Percentiles rank a stretch among this genome's conserved stretches.
Conservation (phyloP, 2,329 filamentous ascomycete genomes). For the Diaporthe citrichinensis region DNA sequence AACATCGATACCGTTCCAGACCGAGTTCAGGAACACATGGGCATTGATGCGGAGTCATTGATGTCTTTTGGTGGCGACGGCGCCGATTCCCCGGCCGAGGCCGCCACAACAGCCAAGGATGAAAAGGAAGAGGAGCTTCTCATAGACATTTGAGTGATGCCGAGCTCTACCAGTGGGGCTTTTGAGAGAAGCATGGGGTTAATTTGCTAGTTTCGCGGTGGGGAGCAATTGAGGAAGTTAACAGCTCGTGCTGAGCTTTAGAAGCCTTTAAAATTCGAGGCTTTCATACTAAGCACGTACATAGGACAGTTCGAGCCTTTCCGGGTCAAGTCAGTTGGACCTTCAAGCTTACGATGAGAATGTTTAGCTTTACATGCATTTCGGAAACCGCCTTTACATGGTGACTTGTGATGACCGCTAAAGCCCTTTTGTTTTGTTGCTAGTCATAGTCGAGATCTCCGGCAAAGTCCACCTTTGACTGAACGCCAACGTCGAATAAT, state of each 20-base stretch:
- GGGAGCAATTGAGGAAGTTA: not conserved
- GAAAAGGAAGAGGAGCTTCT: slow-evolving; percentile 10
- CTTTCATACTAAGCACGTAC: not conserved
- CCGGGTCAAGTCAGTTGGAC: not conserved
- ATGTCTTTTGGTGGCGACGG: slow-evolving; percentile 4
- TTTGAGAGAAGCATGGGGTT: not conserved
- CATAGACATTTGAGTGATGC: slow-evolving; percentile 8
- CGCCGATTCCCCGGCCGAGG: not conserved
- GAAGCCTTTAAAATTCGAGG: not conserved
- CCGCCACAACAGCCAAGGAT: not conserved
- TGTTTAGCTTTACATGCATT: too few relatives aligned
- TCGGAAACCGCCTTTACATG: too few relatives aligned
- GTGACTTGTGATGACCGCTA: too few relatives aligned
- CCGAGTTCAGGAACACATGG: too few relatives aligned
- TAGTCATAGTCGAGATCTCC: too few relatives aligned
- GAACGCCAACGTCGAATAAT: too few relatives aligned
- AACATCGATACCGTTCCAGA: not conserved
- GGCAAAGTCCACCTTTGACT: too few relatives aligned
- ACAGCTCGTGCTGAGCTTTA: not conserved
- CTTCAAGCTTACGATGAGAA: too few relatives aligned
- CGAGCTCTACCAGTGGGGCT: too few relatives aligned
- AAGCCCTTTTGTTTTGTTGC: too few relatives aligned
- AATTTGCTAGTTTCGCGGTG: fast-evolving
- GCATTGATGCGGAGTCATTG: not conserved
- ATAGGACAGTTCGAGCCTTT: not conserved